Evolutionary conservation across 352 stramenopile genomes (phyloP).

Genomic region (Phytophthora colocasiae): DNA sequence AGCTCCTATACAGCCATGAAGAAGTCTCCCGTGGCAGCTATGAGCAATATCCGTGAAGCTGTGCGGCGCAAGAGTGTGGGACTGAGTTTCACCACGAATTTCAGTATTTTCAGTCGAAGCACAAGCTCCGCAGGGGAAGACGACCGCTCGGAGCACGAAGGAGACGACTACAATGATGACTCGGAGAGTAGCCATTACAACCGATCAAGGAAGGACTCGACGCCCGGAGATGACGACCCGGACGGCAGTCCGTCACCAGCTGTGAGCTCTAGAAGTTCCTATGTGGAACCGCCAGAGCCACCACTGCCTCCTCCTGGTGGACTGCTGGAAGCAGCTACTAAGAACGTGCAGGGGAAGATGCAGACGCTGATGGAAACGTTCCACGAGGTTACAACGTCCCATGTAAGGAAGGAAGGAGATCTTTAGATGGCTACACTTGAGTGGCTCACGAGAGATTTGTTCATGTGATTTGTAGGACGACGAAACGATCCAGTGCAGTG

Average conservation of each 20-base stretch:
- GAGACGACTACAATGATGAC: conserved; percentile 52
- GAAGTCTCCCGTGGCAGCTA: conserved; percentile 51
- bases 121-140: conserved; percentile 48
- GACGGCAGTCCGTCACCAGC: conserved; percentile 47
- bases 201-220: conserved; percentile 52
- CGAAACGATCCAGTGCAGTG: conserved; percentile 60
- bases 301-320: conserved; percentile 59
- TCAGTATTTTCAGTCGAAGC: conserved; percentile 60
- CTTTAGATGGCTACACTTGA: conserved; percentile 26
- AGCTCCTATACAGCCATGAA: conserved; percentile 39
- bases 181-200: conserved; percentile 45
- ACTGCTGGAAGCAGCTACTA: conserved; percentile 64
- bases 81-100: conserved; percentile 69
- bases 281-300: conserved; percentile 69
- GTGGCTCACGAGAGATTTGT: conserved; percentile 10
- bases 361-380: conserved; percentile 68
- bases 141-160: conserved; percentile 48
- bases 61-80: conserved; percentile 71
- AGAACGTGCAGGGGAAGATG: conserved; percentile 81
- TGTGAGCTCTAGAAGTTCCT: conserved; percentile 44
- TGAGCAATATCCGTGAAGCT: conserved; percentile 67
- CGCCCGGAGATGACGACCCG: conserved; percentile 38
- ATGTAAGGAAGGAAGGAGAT: conserved; percentile 30
- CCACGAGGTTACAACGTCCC: conserved; percentile 64
- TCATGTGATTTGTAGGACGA: conserved; percentile 55